Conservation (phyloP, 2,329 filamentous ascomycete species). For the Neopestalotiopsis rosae region DNA sequence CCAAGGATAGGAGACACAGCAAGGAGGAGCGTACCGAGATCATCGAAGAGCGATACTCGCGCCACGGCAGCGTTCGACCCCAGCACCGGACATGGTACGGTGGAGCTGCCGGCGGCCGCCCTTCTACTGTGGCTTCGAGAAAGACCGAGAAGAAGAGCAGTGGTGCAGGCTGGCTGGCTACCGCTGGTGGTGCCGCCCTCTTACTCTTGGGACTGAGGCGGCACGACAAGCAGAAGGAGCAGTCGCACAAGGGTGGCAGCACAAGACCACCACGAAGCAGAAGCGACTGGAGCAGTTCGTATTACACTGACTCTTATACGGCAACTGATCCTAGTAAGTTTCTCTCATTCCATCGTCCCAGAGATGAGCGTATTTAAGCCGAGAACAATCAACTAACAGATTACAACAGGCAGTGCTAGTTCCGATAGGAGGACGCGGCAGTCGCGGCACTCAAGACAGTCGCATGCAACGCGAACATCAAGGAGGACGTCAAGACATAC, state of each 20-base stretch:
- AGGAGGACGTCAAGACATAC: conserved; percentile 28
- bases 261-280: conserved; percentile 46
- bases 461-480: conserved; percentile 30
- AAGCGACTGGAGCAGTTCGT: conserved; percentile 55
- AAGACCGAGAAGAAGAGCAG: conserved; percentile 54
- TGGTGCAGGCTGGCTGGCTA: conserved; percentile 57
- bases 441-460: conserved; percentile 38
- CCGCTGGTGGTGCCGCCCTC: conserved; percentile 56
- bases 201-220: conserved; percentile 59
- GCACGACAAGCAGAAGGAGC: conserved; percentile 52
- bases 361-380: background rate
- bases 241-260: conserved; percentile 31
- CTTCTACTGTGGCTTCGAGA: conserved; percentile 38
- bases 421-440: conserved; percentile 48
- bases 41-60: conserved; percentile 66
- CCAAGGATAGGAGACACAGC: conserved; percentile 48
- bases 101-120: conserved; percentile 44
- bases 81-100: conserved; percentile 64
- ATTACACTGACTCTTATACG: conserved; percentile 60
- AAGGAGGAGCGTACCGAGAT: conserved; percentile 62
- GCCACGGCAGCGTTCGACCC: conserved; percentile 54
- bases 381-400: conserved; percentile 25
- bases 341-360: background rate
- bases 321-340: conserved; percentile 58
- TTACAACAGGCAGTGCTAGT: conserved; percentile 50